Evolutionary conservation across 73 alveolate species (phyloP).

Genomic region (Breviolum minutum): DNA sequence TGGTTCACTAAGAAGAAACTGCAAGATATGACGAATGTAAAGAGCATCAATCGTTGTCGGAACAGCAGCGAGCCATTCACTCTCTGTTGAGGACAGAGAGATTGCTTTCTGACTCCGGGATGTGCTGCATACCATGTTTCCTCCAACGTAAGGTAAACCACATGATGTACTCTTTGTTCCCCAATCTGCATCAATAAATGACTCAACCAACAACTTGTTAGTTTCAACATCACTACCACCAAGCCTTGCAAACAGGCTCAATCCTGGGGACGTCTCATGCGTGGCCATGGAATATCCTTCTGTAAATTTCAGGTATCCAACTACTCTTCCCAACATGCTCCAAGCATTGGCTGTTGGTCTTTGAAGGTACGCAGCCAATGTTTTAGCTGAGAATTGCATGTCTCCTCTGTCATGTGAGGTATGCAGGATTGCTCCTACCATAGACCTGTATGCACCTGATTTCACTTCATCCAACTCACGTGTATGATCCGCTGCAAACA

Average conservation of each 20-base stretch:
- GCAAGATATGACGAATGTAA: not conserved
- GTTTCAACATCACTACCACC: not conserved
- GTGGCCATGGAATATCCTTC: not conserved
- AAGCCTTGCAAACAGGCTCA: not conserved
- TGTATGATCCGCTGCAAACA: too few relatives aligned
- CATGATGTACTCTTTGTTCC: not conserved
- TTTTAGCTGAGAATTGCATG: not conserved
- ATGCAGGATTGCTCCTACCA: too few relatives aligned
- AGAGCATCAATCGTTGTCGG: not conserved
- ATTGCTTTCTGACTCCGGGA: not conserved
- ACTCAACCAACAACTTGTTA: too few relatives aligned
- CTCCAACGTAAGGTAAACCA: not conserved
- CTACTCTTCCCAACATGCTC: not conserved
- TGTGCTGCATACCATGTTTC: not conserved
- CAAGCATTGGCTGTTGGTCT: not conserved
- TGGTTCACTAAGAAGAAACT: not conserved
- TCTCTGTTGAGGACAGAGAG: not conserved
- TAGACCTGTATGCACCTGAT: too few relatives aligned
- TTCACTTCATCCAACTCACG: too few relatives aligned
- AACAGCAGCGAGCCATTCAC: not conserved
- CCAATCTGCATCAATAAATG: not conserved
- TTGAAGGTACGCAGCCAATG: not conserved
- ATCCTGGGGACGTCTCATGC: not conserved
- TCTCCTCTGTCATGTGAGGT: not conserved
- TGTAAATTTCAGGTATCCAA: not conserved